Evolutionary conservation across 176 grass and related monocot species (phyloP), one percentile per base, ranked within the genome.

Genomic region (Rhynchospora breviuscula): DNA sequence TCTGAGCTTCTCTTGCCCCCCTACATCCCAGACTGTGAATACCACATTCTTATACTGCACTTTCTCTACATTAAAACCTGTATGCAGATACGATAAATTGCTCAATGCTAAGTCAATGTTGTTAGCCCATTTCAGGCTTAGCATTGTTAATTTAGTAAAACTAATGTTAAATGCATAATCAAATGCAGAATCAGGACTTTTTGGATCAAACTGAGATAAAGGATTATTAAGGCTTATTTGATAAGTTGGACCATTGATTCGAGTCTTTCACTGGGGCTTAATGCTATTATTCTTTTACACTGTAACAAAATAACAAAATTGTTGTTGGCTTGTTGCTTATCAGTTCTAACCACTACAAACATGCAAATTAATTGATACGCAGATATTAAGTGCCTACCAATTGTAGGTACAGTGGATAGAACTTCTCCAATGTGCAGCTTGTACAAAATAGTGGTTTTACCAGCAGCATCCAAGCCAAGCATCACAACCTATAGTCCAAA

Each of bases 61-160:
- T 82, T 82, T 82, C 60, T 82, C 80, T 51, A 82, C 80, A 68
- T 82, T 82, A 67, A 82, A 82, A 10, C 80, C 80, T 82, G 63
- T 31, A 82, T 31, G 19, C 14, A 67, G 45, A 40, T 48, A 26
- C 19, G 1, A 67, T 22, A 12, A 85, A 62, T 63, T 26, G 46
- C 40, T 81, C 59, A 82, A 66, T 68, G 45, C 44, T 35, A 67
- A 82, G 58, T 78, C 49, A 78, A 78, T 7, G 43, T 53, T 7
- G 43, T 53, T 75, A 14, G 47, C 47, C 12, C 31, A 77, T 78
- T 78, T 56, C 7, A 31, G 73, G 73, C 33, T 54, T 57, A 78
- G n/a, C n/a, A n/a, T n/a, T n/a, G n/a, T n/a, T n/a, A n/a, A n/a
- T n/a, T n/a, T n/a, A n/a, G n/a, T n/a, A n/a, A n/a, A n/a, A n/a